Percentiles rank a stretch among this genome's conserved stretches.
Conservation (phyloP, 441 rosid species). For the Pelargonium cotyledonis region DNA sequence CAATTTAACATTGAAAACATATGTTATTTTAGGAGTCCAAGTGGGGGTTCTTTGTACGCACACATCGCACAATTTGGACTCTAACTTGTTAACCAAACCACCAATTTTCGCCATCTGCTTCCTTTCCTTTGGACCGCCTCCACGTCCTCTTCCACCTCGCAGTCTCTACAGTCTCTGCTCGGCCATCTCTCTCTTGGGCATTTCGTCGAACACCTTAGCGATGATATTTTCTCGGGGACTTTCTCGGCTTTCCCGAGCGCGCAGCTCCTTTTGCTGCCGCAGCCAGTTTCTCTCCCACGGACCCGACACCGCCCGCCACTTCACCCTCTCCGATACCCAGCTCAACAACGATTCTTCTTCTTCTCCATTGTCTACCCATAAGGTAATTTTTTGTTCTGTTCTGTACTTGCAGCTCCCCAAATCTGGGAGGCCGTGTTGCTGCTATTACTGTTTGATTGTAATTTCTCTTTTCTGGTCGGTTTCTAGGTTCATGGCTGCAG, state of each 20-base stretch:
- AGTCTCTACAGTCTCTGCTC: not conserved
- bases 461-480: constrained; percentile 22
- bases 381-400: constrained; percentile 29
- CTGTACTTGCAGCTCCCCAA: not conserved
- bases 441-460: not conserved
- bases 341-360: constrained; percentile 15
- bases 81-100: too few relatives aligned
- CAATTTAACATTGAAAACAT: too few relatives aligned
- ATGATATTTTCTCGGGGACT: constrained; percentile 30
- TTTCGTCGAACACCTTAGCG: not conserved
- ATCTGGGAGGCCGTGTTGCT: not conserved
- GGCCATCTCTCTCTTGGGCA: not conserved
- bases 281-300: constrained; percentile 30
- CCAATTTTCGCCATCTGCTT: not conserved
- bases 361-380: constrained; percentile 22
- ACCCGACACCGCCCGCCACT: not conserved
- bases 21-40: too few relatives aligned
- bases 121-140: not conserved
- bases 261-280: constrained; percentile 23
- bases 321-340: not conserved
- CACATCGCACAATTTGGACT: too few relatives aligned
- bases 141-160: not conserved
- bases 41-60: too few relatives aligned
- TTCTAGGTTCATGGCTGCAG: constrained; percentile 52
- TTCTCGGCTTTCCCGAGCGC: constrained; percentile 29